Base-by-base conservation (phyloP, 176 grass and related monocot species). In the Carex cristatella region DNA sequence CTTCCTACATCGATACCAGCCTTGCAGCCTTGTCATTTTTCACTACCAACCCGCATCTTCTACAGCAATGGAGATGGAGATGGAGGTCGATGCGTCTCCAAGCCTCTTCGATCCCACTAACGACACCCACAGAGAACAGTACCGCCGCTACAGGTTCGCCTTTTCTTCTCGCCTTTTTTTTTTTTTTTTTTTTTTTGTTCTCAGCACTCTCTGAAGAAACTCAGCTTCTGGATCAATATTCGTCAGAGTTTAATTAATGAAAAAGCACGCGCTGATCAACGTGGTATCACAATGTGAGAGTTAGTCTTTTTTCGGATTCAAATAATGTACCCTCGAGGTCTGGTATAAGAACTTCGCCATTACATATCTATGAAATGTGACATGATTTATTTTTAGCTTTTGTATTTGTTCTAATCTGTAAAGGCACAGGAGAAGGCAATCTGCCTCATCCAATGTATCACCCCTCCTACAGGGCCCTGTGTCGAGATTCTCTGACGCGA, bases 91-190 rank as follows among this genome's bases (percentile, higher is more conserved):
- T 60, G 12, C 88, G 10, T 8, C 64, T 60, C 84, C 92, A 84
- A 88, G 84, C 89, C 92, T 93, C 77, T 92, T 98, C 84, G 89
- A 90, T 79, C 95, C 91, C 75, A 86, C 90, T 71, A 87, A 92
- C 23, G 86, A 89, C 61, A 86, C 89, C 74, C 87, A 86, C 70
- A 89, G 95, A 69, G 91, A 95, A 88, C 89, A 89, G 69, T 98
- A 90, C 88, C 95, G 93, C 59, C 95, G 91, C 33, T 98, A 95
- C 85, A 91, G 95, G 94, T 97, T 28, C 65, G 61, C 10, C 6
- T 31, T 2, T 5, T 57, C 2, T 40, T 15, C 0, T 27, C 28
- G n/a, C 27, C 6, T 66, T 57, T 44, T 16, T 79, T 15, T 3
- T 35, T 35, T 35, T 46, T 76, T 65, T 46, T 18, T 79, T 46